Base-by-base conservation (phyloP, 108 stramenopile genomes). In the Nitzschia sp. region DNA sequence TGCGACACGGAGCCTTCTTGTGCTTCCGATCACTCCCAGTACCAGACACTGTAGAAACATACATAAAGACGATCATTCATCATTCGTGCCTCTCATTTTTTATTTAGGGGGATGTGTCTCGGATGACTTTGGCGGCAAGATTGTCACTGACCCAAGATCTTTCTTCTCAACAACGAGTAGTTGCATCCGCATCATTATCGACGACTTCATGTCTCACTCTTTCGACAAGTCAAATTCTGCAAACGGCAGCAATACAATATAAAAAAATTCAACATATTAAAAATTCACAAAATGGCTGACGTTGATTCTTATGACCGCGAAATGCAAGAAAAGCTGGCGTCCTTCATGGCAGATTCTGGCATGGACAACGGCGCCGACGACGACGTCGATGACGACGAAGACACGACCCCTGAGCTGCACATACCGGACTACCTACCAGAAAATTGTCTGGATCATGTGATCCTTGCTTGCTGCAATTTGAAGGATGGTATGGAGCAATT, bases 391-490 rank as follows among this genome's bases (percentile, higher is more conserved):
- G 50, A 45, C 23, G 70, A 62, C 33, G 60, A 58, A 9, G 70
- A 61, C 34, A 13, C 13, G 1, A 52, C 63, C 28, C 16, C 21
- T 47, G 73, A 66, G 16, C 45, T 61, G 6, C 28, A 71, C 34
- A 45, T 71, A 52, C 70, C 70, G 11, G 21, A 33, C 27, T 25
- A n/a, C 50, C 32, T 71, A 5, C 59, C 70, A 16, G 25, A 36
- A 3, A 62, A 76, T 8, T 21, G 21, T 17, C 26, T 76, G 23
- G 75, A 76, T 58, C 67, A 76, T 28, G 38, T 76, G 34, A 54
- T 76, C 52, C 41, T 76, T 23, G 75, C 53, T 23, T 52, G 58
- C 16, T 41, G 23, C 36, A 44, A 76, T 35, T 57, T 69, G 46
- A 46, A 64, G 32, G 45, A 70, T 19, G 69, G 65, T 13, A 48